Base-by-base conservation (phyloP, 2,329 filamentous ascomycete species). In the Rhynchosporium agropyri region DNA sequence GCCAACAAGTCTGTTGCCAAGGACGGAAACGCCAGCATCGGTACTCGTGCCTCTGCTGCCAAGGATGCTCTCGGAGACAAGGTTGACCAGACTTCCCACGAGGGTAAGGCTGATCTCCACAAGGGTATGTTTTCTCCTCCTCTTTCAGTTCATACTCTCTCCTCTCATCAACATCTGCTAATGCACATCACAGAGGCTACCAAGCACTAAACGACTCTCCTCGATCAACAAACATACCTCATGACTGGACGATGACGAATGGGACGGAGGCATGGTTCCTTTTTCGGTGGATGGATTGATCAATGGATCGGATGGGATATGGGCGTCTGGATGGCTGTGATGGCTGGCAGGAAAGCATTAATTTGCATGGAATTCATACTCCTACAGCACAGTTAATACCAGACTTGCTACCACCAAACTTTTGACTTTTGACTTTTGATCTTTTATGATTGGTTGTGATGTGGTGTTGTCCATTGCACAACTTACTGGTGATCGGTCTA, bases 1-100 rank as follows among this genome's bases (percentile, higher is more conserved):
- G 79, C 76, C 78, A 84, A 85, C 81, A 84, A 85, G 81, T 73
- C 72, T 40, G 75, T 79, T 73, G 83, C 83, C 72, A 84, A 85
- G 78, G 80, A 80, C 72, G 70, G 66, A 68, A 74, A 83, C 70
- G 76, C 77, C 66, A 74, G 68, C 68, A 28, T 82, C 62, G 63
- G 66, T 63, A 78, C 77, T 71, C 81, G 83, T 67, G 78, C 78
- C 71, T 77, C 75, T 51, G 83, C 82, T 65, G 83, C 80, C 61
- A 77, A 81, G 72, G 80, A 80, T 67, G 82, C 83, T 59, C 67
- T 77, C 50, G 67, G 70, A 64, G 81, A 85, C 78, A 85, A 85
- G 80, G 51, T 80, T 46, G 77, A 83, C 66, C 77, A 85, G 79
- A 63, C 69, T 67, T 78, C 78, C 74, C 81, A 84, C 76, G 77